Evolutionary conservation across 1,139 yeast genomes (phyloP).

Genomic region (Magnusiomyces ingens): DNA sequence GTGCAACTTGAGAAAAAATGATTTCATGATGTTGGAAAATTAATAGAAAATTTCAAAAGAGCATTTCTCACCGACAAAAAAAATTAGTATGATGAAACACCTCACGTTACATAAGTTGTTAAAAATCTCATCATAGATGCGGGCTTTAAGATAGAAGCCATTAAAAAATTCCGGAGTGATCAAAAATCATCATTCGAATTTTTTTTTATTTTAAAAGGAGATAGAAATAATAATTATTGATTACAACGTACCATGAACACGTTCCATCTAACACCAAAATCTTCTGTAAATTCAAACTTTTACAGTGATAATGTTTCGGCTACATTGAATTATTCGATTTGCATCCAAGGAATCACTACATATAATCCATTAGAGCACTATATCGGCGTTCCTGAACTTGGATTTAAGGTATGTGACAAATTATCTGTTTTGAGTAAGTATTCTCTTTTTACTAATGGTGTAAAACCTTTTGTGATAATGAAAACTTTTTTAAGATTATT

Average conservation of each 20-base stretch:
- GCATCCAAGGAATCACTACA: not conserved
- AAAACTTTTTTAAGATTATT: not conserved
- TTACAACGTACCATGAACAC: not conserved
- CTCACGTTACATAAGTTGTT: too few species aligned
- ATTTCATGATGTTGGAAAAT: too few species aligned
- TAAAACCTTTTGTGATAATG: not conserved
- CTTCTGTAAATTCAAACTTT: not conserved
- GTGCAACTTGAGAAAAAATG: too few species aligned
- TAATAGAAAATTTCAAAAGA: too few species aligned
- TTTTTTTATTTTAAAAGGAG: not conserved
- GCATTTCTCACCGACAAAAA: too few species aligned
- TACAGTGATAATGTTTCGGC: not conserved
- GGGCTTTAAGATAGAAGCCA: too few species aligned
- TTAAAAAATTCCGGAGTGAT: too few species aligned
- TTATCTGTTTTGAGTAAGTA: not conserved
- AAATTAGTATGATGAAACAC: too few species aligned
- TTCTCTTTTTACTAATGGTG: not conserved
- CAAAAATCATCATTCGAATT: not conserved
- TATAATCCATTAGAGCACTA: not conserved
- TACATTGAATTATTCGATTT: not conserved
- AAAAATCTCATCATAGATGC: too few species aligned
- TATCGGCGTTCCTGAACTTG: not conserved
- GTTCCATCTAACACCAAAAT: not conserved
- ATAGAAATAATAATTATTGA: not conserved
- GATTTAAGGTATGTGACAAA: conserved; percentile 1